Conservation (phyloP, 2,329 filamentous ascomycete species). For the Colletotrichum sojae region DNA sequence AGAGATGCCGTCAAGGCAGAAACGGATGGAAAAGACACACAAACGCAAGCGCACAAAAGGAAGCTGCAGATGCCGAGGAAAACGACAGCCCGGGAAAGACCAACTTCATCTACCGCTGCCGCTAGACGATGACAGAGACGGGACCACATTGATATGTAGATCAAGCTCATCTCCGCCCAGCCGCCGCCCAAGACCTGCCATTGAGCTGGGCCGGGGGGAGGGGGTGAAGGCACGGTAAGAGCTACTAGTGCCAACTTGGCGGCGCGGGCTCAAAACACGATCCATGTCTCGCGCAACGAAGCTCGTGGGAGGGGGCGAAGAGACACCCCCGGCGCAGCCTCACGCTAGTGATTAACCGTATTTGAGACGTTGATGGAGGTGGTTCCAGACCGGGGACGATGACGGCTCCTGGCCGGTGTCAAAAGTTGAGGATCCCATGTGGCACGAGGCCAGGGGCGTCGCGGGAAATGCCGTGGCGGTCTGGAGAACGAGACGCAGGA, state of each 20-base stretch:
- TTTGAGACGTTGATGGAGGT: conserved; percentile 23
- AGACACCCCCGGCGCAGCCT: conserved; percentile 17
- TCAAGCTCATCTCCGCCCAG: background rate
- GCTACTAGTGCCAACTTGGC: conserved; percentile 35
- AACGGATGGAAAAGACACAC: background rate
- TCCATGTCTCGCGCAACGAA: conserved; percentile 2
- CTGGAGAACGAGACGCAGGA: conserved; percentile 4
- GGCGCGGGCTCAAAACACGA: conserved; percentile 24
- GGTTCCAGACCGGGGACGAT: conserved; percentile 13
- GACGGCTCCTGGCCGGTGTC: conserved; percentile 27
- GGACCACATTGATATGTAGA: conserved; percentile 29
- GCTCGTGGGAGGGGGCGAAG: background rate
- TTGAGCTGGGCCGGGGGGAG: background rate
- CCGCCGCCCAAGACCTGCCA: background rate
- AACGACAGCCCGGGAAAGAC: conserved; percentile 25
- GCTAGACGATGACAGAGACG: background rate
- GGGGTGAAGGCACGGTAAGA: background rate
- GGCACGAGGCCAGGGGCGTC: conserved; percentile 4
- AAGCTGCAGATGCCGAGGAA: background rate
- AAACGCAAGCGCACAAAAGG: conserved; percentile 3
- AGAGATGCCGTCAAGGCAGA: conserved; percentile 27
- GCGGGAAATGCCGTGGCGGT: conserved; percentile 12
- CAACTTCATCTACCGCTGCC: conserved; percentile 1
- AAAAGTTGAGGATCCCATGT: conserved; percentile 16
- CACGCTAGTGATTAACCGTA: conserved; percentile 30